A percentile compares a stretch with the other conserved stretches of the same genome.
Conservation (phyloP, 1,284 basidiomycete genomes). For the Laetiporus sulphureus region DNA sequence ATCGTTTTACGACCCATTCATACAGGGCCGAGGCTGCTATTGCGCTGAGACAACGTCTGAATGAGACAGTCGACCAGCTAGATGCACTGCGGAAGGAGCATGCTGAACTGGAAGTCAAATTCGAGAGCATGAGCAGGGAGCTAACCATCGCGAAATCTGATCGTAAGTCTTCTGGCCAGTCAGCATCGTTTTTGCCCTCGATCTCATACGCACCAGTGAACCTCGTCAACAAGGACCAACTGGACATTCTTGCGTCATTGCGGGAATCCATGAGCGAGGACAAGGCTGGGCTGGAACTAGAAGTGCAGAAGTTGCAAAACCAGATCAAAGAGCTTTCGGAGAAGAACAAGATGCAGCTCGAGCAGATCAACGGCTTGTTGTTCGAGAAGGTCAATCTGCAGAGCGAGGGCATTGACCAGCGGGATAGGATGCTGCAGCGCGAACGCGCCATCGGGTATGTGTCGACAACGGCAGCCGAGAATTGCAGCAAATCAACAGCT, state of each 20-base stretch:
- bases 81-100: constrained; percentile 67
- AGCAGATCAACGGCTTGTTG: constrained; percentile 82
- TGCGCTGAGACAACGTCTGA: constrained; percentile 80
- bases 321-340: constrained; percentile 72
- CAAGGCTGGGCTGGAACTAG: constrained; percentile 67
- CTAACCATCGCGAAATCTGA: constrained; percentile 84
- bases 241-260: constrained; percentile 76
- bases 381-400: constrained; percentile 91
- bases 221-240: constrained; percentile 79
- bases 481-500: constrained; percentile 2
- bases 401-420: constrained; percentile 77
- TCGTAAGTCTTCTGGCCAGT: constrained; percentile 42
- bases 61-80: constrained; percentile 82
- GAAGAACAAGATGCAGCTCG: constrained; percentile 87
- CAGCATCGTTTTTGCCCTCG: not conserved
- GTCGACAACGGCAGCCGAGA: not conserved
- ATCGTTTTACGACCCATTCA: not conserved
- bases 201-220: constrained; percentile 40
- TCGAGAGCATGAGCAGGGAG: constrained; percentile 61
- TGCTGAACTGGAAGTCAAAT: constrained; percentile 67
- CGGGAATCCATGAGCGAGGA: constrained; percentile 88
- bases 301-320: constrained; percentile 57
- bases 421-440: constrained; percentile 77
- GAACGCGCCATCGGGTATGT: constrained; percentile 74
- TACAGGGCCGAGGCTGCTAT: constrained; percentile 78